phyloP scores from a whole-genome alignment of 768 basidiomycete genomes.

The Pleurotus eryngii region DNA sequence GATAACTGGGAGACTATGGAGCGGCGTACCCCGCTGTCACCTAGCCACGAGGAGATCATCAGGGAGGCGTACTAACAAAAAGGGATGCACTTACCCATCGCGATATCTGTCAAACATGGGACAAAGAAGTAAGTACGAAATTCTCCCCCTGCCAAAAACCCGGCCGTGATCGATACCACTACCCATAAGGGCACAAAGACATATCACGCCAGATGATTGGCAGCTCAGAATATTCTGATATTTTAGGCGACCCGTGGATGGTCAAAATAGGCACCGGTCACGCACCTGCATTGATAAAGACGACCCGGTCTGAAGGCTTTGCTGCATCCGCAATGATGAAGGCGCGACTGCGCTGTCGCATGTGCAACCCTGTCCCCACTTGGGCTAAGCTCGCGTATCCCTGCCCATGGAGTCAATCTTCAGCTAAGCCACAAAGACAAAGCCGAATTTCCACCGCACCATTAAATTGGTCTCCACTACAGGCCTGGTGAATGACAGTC shows the following conservation, averaged over 20 bases:
- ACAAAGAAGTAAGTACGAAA: neutral
- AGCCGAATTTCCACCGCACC: conserved; percentile 33
- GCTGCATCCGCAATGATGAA: conserved; percentile 69
- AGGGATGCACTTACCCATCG: conserved; percentile 48
- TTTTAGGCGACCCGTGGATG: neutral
- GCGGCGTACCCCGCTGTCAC: conserved; percentile 68
- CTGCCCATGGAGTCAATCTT: conserved; percentile 25
- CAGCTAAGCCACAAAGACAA: neutral
- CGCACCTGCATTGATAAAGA: conserved; percentile 75
- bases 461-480: conserved; percentile 85
- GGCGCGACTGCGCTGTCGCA: conserved; percentile 75
- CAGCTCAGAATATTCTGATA: conserved; percentile 1
- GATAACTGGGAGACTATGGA: conserved; percentile 60
- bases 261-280: neutral
- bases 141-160: neutral
- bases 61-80: neutral
- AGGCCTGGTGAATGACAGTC: conserved; percentile 36
- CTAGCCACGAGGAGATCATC: conserved; percentile 8
- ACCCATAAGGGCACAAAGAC: conserved; percentile 1
- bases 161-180: neutral
- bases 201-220: neutral
- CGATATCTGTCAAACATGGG: conserved; percentile 50
- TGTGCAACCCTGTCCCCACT: conserved; percentile 71
- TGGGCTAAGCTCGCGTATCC: conserved; percentile 68
- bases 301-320: conserved; percentile 53